phyloP scores from a whole-genome alignment of 305 asterid genomes.

The Solanum hybrid region DNA sequence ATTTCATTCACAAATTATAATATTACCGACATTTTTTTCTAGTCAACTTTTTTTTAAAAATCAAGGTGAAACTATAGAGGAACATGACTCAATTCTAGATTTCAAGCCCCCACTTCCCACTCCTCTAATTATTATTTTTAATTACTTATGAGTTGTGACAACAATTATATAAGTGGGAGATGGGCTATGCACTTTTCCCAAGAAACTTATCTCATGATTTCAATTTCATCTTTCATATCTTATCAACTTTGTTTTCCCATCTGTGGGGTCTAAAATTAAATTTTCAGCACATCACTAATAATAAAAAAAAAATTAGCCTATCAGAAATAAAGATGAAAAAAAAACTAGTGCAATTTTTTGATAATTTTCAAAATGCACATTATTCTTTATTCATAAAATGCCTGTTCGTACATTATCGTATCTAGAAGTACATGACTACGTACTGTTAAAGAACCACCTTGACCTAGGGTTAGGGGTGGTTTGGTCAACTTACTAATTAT shows the following conservation, averaged over 20 bases:
- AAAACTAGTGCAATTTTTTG: conserved; percentile 1
- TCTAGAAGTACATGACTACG: conserved; percentile 10
- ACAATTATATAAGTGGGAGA: conserved; percentile 14
- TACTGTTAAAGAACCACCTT: conserved; percentile 9
- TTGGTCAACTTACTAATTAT: background rate
- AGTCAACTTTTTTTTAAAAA: background rate
- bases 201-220: conserved; percentile 60
- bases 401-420: conserved; percentile 69
- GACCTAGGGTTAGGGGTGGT: background rate
- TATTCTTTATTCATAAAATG: conserved; percentile 10
- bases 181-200: conserved; percentile 59
- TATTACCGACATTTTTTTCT: background rate
- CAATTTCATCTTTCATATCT: conserved; percentile 50
- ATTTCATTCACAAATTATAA: background rate
- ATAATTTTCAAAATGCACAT: background rate
- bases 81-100: background rate
- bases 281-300: background rate
- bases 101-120: conserved; percentile 7
- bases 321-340: background rate
- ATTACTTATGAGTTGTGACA: background rate
- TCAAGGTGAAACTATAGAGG: background rate
- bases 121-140: background rate
- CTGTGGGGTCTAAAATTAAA: conserved; percentile 36
- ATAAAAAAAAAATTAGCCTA: background rate
- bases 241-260: conserved; percentile 35